Percentiles rank a stretch among this genome's conserved stretches.
Evolutionary conservation across 768 basidiomycete species (phyloP).

Genomic region (Pluteus cervinus): DNA sequence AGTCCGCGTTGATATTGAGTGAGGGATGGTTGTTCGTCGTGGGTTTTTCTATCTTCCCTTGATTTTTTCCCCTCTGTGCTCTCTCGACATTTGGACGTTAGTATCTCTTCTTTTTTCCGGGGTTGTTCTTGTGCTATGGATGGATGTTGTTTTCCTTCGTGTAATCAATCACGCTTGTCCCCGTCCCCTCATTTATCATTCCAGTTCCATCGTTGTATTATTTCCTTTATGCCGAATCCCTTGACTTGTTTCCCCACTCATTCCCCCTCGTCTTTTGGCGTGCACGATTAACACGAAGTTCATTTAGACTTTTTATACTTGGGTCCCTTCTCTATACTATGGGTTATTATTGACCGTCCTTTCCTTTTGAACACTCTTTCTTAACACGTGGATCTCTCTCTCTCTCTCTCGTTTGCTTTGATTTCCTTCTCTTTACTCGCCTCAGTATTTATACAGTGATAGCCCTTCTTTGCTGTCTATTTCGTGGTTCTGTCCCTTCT

Average conservation of each 20-base stretch:
- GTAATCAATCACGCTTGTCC: too few relatives aligned
- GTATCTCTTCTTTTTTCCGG: too few relatives aligned
- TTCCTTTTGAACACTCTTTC: slow-evolving; percentile 1
- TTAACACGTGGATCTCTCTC: slow-evolving; percentile 3
- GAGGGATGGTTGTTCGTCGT: slow-evolving; percentile 3
- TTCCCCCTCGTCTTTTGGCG: neutral
- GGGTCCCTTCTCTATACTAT: neutral
- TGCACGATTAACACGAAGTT: too few relatives aligned
- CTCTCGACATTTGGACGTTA: too few relatives aligned
- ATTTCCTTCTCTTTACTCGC: neutral
- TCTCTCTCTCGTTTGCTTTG: slow-evolving; percentile 4
- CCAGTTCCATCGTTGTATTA: neutral
- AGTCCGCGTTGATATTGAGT: neutral
- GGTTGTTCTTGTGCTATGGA: too few relatives aligned
- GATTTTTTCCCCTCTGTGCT: slow-evolving; percentile 4
- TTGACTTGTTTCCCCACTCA: neutral
- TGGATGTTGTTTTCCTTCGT: too few relatives aligned
- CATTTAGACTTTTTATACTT: neutral
- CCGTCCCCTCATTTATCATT: slow-evolving; percentile 1
- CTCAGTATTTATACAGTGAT: too few relatives aligned
- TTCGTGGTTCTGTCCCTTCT: too few relatives aligned
- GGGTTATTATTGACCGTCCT: neutral
- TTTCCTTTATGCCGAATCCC: neutral
- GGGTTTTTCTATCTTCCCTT: slow-evolving; percentile 3
- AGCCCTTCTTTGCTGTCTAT: too few relatives aligned